phyloP scores from a whole-genome alignment of 1,284 basidiomycete species.

The Bondarzewia mesenterica region DNA sequence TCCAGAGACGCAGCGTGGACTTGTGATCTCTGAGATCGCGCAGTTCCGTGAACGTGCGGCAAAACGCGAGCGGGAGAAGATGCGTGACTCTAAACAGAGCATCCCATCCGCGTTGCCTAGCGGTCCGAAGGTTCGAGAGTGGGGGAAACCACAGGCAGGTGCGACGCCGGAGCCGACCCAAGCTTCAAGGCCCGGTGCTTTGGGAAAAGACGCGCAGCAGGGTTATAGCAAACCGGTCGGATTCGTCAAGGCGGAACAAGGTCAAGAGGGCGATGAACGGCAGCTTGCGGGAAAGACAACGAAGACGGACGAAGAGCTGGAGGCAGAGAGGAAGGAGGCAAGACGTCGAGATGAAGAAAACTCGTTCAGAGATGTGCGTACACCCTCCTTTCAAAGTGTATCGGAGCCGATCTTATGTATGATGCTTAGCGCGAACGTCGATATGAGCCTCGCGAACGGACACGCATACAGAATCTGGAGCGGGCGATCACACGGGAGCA shows the following conservation, averaged over 20 bases:
- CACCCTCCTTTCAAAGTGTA: conserved; percentile 1
- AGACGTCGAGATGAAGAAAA: conserved; percentile 71
- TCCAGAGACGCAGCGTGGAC: conserved; percentile 90
- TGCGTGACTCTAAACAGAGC: conserved; percentile 60
- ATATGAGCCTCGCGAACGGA: conserved; percentile 74
- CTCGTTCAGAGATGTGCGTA: conserved; percentile 79
- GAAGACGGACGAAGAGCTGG: conserved; percentile 82
- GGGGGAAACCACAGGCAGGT: conserved; percentile 52
- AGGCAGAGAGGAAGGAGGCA: conserved; percentile 67
- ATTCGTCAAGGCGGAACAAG: conserved; percentile 68
- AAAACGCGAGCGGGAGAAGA: conserved; percentile 79
- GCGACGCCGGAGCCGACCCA: conserved; percentile 23
- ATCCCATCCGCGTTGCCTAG: conserved; percentile 47
- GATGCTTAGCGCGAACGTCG: conserved; percentile 62
- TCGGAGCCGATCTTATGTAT: conserved; percentile 6
- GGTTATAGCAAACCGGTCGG: conserved; percentile 70
- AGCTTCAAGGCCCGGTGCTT: conserved; percentile 19
- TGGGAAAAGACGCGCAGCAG: conserved; percentile 57
- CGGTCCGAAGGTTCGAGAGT: conserved; percentile 67
- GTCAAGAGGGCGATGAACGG: conserved; percentile 30
- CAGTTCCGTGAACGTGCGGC: conserved; percentile 86
- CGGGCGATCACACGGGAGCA: conserved; percentile 67
- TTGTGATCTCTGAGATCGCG: conserved; percentile 91
- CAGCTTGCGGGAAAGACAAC: conserved; percentile 25
- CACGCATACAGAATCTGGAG: conserved; percentile 67